Conservation (phyloP, 1,284 basidiomycete genomes). For the Ceratobasidium sp. region DNA sequence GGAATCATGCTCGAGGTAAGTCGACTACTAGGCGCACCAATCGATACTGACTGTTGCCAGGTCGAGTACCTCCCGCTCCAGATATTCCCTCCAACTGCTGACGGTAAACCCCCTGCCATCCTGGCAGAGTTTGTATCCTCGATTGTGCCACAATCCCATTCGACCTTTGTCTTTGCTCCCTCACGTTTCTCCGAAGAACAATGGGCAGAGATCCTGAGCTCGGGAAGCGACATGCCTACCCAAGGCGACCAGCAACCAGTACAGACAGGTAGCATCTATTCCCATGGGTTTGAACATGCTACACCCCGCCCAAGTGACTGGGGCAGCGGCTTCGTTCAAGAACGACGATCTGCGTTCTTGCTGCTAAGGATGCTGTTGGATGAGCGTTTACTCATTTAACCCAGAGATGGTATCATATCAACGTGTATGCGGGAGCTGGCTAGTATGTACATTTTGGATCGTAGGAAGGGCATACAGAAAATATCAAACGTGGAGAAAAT, state of each 20-base stretch:
- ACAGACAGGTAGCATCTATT: constrained; percentile 11
- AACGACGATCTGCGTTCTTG: constrained; percentile 34
- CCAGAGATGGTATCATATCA: neutral
- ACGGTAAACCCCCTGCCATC: constrained; percentile 37
- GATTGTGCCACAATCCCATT: constrained; percentile 35
- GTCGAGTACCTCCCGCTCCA: constrained; percentile 31
- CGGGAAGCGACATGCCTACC: constrained; percentile 1
- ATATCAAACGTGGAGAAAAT: constrained; percentile 10
- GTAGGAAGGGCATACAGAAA: neutral
- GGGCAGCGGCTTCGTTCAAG: constrained; percentile 33
- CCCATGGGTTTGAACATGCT: constrained; percentile 35
- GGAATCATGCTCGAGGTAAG: constrained; percentile 39
- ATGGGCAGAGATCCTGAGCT: constrained; percentile 26
- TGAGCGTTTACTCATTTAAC: constrained; percentile 20
- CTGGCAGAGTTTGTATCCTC: constrained; percentile 31
- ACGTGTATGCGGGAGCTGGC: constrained; percentile 25
- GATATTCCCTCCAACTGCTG: constrained; percentile 10
- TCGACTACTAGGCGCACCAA: neutral
- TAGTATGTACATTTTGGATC: constrained; percentile 31
- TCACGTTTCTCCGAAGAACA: constrained; percentile 33
- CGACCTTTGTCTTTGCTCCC: constrained; percentile 15
- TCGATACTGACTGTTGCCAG: neutral
- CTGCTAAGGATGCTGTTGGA: constrained; percentile 37
- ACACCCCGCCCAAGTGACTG: constrained; percentile 20
- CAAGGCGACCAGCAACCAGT: neutral